Base-by-base conservation (phyloP, 108 stramenopile species). In the Schizochytrium sp. region DNA sequence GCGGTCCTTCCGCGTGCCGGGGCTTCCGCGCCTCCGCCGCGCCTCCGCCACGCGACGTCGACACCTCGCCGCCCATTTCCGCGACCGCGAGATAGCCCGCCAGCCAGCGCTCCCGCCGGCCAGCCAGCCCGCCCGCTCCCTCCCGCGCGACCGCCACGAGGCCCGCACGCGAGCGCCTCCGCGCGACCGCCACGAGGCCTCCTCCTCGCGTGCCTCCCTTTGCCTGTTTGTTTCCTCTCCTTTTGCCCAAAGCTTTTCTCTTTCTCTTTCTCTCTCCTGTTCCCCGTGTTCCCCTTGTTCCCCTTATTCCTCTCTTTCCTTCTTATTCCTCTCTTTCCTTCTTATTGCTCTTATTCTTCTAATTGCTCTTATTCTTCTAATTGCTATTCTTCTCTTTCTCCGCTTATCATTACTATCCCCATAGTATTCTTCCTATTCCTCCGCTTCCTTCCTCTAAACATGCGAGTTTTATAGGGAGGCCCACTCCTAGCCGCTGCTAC, bases 41-140 rank as follows among this genome's bases (percentile, higher is more conserved):
- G 59, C 28, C 59, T 17, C 59, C 59, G 59, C 59, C 28, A 17
- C 28, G 17, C 19, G 64, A 38, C 64, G 64, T 38, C 42, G 64
- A 69, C 19, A 69, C 64, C 64, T 69, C 64, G 64, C 64, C 44
- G 12, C 64, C 64, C 64, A 69, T 69, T 17, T 17, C 59, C 28
- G 28, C 28, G 28, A 0, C 28, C 28, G 28, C 28, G 13, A 17
- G 57, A 17, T 58, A 10, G 10, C 57, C 0, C 3, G 64, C 64
- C 64, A 69, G 64, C 64, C 42, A 7, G 64, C 19, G 64, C 64
- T 44, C 44, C 2, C 0, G 19, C 64, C 64, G 64, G 42, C 7
- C 64, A 8, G 19, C 28, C 0, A 7, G 19, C 15, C 57, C 57
- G 57, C 57, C 10, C 61, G 61, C 61, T 38, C 64, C 42, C 64